A percentile compares a stretch with the other conserved stretches of the same genome.
These are phyloP conservation scores for Ogataea zsoltii DNA, from an alignment of 805 yeast genomes.

Conservation along the genomic window DNA sequence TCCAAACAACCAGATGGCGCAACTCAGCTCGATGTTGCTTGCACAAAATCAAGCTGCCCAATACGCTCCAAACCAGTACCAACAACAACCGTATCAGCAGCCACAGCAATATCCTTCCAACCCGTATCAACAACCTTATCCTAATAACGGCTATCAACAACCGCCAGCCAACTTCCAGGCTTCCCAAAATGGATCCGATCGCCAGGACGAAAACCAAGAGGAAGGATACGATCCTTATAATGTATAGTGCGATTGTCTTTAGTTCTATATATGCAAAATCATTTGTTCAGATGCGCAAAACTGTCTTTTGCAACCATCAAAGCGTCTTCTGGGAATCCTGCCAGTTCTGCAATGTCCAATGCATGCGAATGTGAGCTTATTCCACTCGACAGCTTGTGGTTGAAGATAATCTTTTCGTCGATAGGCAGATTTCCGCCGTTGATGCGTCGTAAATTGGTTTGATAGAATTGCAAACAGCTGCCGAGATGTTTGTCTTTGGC, in stretches of 20 bases:
- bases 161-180: background rate
- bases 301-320: slow-evolving; percentile 50
- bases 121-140: background rate
- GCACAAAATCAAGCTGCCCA: slow-evolving; percentile 1
- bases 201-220: slow-evolving; percentile 1
- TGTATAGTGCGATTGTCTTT: background rate
- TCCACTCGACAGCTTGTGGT: slow-evolving; percentile 65
- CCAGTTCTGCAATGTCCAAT: slow-evolving; percentile 68
- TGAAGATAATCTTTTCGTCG: slow-evolving; percentile 39
- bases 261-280: background rate
- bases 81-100: slow-evolving; percentile 20
- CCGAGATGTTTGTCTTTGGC: slow-evolving; percentile 28
- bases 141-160: background rate
- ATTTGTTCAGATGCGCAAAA: slow-evolving; percentile 16
- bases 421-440: slow-evolving; percentile 22
- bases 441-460: slow-evolving; percentile 25
- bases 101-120: background rate
- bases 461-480: slow-evolving; percentile 26
- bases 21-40: background rate
- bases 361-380: slow-evolving; percentile 78
- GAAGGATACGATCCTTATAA: slow-evolving; percentile 28
- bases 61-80: background rate
- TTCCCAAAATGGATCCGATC: background rate
- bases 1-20: background rate
- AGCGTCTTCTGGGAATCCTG: slow-evolving; percentile 73